Evolutionary conservation across 2,329 filamentous ascomycete genomes (phyloP).

Genomic region (Peltaster fructicola): DNA sequence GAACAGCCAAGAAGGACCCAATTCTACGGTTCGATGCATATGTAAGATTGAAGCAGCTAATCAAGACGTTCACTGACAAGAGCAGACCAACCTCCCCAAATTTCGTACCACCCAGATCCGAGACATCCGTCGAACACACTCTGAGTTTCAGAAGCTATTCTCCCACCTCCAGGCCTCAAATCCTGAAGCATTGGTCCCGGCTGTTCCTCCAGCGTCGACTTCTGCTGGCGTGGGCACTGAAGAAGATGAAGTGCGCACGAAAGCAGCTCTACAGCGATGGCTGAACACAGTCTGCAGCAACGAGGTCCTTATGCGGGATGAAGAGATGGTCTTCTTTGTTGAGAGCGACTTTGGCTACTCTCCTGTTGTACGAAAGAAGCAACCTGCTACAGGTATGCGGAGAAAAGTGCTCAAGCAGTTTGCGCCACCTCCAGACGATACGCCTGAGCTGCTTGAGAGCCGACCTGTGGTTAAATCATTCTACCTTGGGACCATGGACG

Average conservation of each 20-base stretch:
- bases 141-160: slow-evolving; percentile 90
- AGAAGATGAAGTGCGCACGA: slow-evolving; percentile 81
- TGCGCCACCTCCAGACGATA: slow-evolving; percentile 90
- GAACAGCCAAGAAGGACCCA: slow-evolving; percentile 87
- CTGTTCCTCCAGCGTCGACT: slow-evolving; percentile 84
- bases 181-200: slow-evolving; percentile 83
- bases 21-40: slow-evolving; percentile 92
- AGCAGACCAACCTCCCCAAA: slow-evolving; percentile 89
- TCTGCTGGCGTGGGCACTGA: slow-evolving; percentile 90
- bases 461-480: slow-evolving; percentile 87
- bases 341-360: slow-evolving; percentile 98
- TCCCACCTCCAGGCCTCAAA: slow-evolving; percentile 96
- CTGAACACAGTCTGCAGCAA: slow-evolving; percentile 85
- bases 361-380: slow-evolving; percentile 85
- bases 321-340: slow-evolving; percentile 96
- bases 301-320: slow-evolving; percentile 81
- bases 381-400: slow-evolving; percentile 87
- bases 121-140: slow-evolving; percentile 86
- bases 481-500: slow-evolving; percentile 88
- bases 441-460: slow-evolving; percentile 78
- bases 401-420: slow-evolving; percentile 97
- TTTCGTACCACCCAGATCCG: slow-evolving; percentile 97
- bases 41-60: slow-evolving; percentile 36
- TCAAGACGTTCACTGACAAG: slow-evolving; percentile 7
- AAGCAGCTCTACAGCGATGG: slow-evolving; percentile 82